phyloP scores from a whole-genome alignment of 1,284 basidiomycete species.

The Apiotrichum montevideense region DNA sequence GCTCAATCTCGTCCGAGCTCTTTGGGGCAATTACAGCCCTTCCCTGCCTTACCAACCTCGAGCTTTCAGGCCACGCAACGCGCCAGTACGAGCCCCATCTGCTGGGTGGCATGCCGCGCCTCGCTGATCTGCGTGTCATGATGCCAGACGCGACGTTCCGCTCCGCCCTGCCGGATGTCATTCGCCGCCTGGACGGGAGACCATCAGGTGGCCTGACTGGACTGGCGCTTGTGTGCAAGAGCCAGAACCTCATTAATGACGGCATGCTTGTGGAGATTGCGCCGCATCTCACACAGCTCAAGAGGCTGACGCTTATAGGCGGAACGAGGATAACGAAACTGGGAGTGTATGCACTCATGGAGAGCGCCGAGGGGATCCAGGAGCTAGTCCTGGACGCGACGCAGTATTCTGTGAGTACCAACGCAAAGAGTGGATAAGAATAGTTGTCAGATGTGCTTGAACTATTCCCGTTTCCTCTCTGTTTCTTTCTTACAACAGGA shows the following conservation, averaged over 20 bases:
- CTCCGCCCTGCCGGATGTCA: slow-evolving; percentile 20
- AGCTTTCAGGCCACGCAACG: slow-evolving; percentile 41
- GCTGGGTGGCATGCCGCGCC: slow-evolving; percentile 22
- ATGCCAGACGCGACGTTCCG: slow-evolving; percentile 40
- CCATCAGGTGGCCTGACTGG: slow-evolving; percentile 27
- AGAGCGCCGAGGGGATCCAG: slow-evolving; percentile 22
- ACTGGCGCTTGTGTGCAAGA: slow-evolving; percentile 35
- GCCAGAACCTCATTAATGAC: slow-evolving; percentile 34
- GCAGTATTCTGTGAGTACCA: slow-evolving; percentile 28
- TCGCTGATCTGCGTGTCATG: slow-evolving; percentile 42
- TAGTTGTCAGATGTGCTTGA: no score
- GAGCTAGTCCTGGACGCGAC: slow-evolving; percentile 39
- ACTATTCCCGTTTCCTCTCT: neutral
- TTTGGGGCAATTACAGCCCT: slow-evolving; percentile 28
- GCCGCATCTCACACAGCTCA: slow-evolving; percentile 22
- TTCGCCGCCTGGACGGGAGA: slow-evolving; percentile 19
- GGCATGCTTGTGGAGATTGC: slow-evolving; percentile 26
- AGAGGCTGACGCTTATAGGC: slow-evolving; percentile 38
- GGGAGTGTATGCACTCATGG: slow-evolving; percentile 31
- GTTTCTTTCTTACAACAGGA: slow-evolving; percentile 11
- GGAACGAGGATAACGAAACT: slow-evolving; percentile 29
- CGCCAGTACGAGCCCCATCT: slow-evolving; percentile 32
- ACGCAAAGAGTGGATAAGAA: no score
- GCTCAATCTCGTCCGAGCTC: slow-evolving; percentile 32
- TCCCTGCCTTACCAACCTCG: slow-evolving; percentile 26